phyloP scores from a whole-genome alignment of 23 red algal genomes.

The Gracilaria gracilis region DNA sequence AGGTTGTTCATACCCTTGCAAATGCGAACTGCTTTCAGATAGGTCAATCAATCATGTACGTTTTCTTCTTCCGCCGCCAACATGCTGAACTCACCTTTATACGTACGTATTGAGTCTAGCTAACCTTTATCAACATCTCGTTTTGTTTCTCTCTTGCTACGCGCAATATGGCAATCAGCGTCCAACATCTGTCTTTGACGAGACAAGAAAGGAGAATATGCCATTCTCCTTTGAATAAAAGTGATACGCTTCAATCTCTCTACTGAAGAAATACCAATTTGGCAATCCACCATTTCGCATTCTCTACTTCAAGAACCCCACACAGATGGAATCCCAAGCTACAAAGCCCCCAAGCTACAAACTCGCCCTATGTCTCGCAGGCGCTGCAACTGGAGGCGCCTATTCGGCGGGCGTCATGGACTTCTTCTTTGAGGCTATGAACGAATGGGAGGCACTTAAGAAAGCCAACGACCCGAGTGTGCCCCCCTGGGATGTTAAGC shows the following conservation, averaged over 20 bases:
- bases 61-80: too few species aligned
- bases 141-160: too few species aligned
- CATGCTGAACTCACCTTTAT: neutral
- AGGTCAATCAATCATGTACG: too few species aligned
- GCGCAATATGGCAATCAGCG: neutral
- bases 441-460: neutral
- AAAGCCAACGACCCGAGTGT: neutral
- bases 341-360: neutral
- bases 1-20: too few species aligned
- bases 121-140: too few species aligned
- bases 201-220: neutral
- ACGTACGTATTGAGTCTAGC: neutral
- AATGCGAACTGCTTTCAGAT: too few species aligned
- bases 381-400: constrained; percentile 41
- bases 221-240: neutral
- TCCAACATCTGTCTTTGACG: neutral
- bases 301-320: neutral
- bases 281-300: neutral
- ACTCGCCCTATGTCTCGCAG: constrained; percentile 38
- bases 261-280: neutral
- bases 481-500: constrained; percentile 34
- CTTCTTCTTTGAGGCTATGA: constrained; percentile 28
- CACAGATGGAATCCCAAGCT: neutral
- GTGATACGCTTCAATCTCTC: neutral
- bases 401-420: constrained; percentile 52